Evolutionary conservation across 2,329 filamentous ascomycete genomes (phyloP).

Genomic region (Pestalotiopsis sp.): DNA sequence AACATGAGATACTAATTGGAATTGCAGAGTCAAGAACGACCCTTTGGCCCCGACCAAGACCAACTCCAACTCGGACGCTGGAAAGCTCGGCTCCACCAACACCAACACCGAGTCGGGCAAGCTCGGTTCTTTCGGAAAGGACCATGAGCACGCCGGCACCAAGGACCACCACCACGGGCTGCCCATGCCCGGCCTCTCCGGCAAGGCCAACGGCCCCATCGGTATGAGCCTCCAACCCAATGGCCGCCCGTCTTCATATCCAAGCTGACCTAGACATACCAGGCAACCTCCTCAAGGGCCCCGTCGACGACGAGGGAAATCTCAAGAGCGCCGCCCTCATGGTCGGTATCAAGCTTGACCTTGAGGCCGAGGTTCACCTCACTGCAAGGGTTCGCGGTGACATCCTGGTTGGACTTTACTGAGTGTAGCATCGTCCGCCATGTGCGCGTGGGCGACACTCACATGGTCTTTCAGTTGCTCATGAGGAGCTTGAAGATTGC

Average conservation of each 20-base stretch:
- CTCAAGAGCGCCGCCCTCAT: constrained; percentile 61
- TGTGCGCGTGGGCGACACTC: background rate
- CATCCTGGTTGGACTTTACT: constrained; percentile 62
- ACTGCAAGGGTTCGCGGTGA: constrained; percentile 64
- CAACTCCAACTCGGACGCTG: constrained; percentile 7
- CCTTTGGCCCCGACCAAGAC: background rate
- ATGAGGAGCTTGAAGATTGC: background rate
- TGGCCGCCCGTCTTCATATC: constrained; percentile 2
- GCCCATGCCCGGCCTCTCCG: constrained; percentile 32
- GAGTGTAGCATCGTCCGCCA: constrained; percentile 14
- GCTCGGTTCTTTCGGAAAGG: background rate
- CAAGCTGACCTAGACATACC: constrained; percentile 4
- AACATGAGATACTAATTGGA: background rate
- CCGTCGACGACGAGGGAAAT: constrained; percentile 59
- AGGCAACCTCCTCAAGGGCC: constrained; percentile 61
- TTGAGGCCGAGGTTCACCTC: constrained; percentile 65
- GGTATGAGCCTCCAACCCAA: constrained; percentile 17
- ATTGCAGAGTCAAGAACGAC: background rate
- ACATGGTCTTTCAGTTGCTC: background rate
- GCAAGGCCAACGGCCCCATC: constrained; percentile 29
- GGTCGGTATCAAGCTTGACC: constrained; percentile 65
- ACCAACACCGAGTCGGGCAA: constrained; percentile 15
- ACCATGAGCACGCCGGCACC: background rate
- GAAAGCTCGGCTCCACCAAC: constrained; percentile 6
- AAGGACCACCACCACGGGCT: constrained; percentile 18